Percentiles rank a stretch among this genome's conserved stretches.
Evolutionary conservation across 805 yeast genomes (phyloP).

Genomic region (Saturnispora galanensis): DNA sequence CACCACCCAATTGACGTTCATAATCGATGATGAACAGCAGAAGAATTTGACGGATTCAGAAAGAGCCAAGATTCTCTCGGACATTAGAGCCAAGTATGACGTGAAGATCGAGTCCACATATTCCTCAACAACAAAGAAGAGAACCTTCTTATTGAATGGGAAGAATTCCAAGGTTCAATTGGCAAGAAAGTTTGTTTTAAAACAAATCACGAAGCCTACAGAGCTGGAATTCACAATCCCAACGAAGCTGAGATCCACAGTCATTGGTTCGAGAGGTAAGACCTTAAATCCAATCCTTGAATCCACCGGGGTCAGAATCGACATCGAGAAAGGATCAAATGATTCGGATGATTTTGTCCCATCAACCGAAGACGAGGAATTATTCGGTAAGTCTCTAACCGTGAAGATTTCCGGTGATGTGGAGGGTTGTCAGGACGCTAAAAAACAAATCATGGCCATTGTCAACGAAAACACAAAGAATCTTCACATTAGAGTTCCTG

Average conservation of each 20-base stretch:
- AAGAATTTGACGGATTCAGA: conserved; percentile 53
- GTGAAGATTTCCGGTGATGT: conserved; percentile 74
- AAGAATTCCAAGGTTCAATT: conserved; percentile 49
- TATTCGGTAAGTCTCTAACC: conserved; percentile 47
- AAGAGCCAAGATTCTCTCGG: conserved; percentile 54
- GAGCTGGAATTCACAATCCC: conserved; percentile 57
- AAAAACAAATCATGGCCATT: conserved; percentile 55
- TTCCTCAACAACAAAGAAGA: conserved; percentile 61
- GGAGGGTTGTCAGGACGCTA: conserved; percentile 73
- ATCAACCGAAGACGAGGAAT: conserved; percentile 38
- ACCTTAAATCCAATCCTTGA: conserved; percentile 71
- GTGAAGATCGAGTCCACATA: conserved; percentile 78
- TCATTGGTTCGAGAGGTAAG: conserved; percentile 84
- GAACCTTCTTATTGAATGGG: conserved; percentile 80
- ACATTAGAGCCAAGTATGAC: conserved; percentile 47
- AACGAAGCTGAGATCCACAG: conserved; percentile 59
- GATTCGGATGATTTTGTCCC: conserved; percentile 9
- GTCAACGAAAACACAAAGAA: conserved; percentile 66
- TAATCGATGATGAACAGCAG: conserved; percentile 62
- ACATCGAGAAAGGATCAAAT: conserved; percentile 38
- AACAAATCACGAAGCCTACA: conserved; percentile 69
- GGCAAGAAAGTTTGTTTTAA: conserved; percentile 70
- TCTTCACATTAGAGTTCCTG: conserved; percentile 39
- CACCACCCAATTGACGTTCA: conserved; percentile 68
- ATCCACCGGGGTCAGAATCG: conserved; percentile 57